Evolutionary conservation across 202 grass and related monocot species (phyloP), one percentile per base, ranked within the genome.

Genomic region (Thinopyrum obtusiflorum): DNA sequence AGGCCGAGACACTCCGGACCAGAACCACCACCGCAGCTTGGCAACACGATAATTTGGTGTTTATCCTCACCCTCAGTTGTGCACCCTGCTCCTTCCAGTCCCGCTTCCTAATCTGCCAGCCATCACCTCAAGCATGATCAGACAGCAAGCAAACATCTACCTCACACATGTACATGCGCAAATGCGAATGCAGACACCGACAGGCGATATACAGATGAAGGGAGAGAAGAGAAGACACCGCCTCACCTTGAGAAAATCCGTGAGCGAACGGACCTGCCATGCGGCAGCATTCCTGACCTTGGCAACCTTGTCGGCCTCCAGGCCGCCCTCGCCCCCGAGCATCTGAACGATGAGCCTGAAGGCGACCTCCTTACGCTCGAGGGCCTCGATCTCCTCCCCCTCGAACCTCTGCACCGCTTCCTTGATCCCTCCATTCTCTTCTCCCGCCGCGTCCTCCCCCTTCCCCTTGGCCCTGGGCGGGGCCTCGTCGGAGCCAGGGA

Each of bases 11-110:
- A 13, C 85, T 92, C 55, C 90, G 85, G 74, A 96, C 87, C 66
- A 94, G 92, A 80, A 98, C 97, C 57, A 88, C 85, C 65, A 92
- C 90, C 17, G 97, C 97, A 75, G 97, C 93, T 83, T 94, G 91
- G 72, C 97, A 98, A 77, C 96, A 98, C 35, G 80, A 89, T 53
- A 98, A 70, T 83, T 98, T 98, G 72, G 88, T 98, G 87, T 92
- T 91, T 87, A 98, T 98, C 87, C 96, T 92, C 72, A 80, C 86
- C 84, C 93, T 98, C 57, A 98, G 93, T 36, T 98, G 91, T 26
- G 71, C 80, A 32, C 96, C 96, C 77, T 98, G 96, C 80, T 96
- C 96, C 88, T 77, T 96, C 96, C 96, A 98, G 70, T 98, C 96
- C 68, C 93, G 88, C 83, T 98, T 98, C 71, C 96, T 94, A 80